A percentile compares a stretch with the other conserved stretches of the same genome.
phyloP scores from a whole-genome alignment of 1,139 yeast genomes.

The Geotrichum siamense region DNA sequence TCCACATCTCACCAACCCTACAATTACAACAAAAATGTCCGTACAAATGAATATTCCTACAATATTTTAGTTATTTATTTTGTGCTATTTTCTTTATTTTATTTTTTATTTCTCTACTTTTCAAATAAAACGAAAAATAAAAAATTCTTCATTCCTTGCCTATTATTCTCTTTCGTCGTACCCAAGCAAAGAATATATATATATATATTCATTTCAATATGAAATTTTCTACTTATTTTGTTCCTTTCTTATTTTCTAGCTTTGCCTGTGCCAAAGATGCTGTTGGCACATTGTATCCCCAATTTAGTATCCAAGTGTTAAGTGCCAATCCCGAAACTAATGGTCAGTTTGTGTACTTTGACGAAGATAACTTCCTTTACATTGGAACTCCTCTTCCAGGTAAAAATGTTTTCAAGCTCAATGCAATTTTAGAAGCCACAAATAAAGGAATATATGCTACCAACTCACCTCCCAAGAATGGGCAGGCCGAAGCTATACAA shows the following conservation, averaged over 20 bases:
- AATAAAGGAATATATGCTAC: conserved; percentile 1
- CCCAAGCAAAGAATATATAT: too few species aligned
- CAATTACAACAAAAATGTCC: too few species aligned
- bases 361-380: conserved; percentile 1
- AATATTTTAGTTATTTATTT: too few species aligned
- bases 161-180: too few species aligned
- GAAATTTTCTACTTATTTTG: conserved; percentile 3
- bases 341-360: conserved; percentile 3
- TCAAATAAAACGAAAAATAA: too few species aligned
- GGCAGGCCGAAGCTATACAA: conserved; percentile 1
- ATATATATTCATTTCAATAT: too few species aligned
- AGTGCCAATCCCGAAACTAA: background rate
- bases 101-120: too few species aligned
- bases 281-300: conserved; percentile 2
- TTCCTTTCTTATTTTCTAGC: background rate
- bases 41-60: too few species aligned
- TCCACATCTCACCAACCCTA: too few species aligned
- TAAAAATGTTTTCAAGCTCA: background rate
- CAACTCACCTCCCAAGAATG: conserved; percentile 4
- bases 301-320: conserved; percentile 4
- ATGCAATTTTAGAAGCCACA: conserved; percentile 2
- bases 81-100: too few species aligned
- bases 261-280: background rate
- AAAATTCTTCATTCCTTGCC: too few species aligned
- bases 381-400: conserved; percentile 1